These are phyloP conservation scores for Coprinopsis sp. DNA, from an alignment of 768 basidiomycete genomes.

Conservation along the genomic window DNA sequence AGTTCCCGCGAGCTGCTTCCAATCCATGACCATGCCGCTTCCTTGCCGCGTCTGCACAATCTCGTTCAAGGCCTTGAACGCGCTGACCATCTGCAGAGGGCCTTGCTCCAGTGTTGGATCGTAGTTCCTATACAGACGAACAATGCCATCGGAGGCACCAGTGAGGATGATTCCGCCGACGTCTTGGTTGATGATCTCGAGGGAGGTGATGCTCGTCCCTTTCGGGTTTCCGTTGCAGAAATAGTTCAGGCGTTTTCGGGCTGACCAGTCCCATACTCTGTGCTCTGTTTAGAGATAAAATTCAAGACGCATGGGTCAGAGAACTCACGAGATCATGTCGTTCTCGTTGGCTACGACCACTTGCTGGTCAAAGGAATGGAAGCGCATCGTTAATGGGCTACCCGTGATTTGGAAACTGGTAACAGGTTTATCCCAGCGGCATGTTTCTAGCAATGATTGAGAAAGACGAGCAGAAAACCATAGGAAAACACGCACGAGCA, in stretches of 20 bases:
- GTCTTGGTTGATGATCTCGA: conserved; percentile 94
- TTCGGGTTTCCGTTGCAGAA: conserved; percentile 88
- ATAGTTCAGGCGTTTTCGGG: conserved; percentile 66
- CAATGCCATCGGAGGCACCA: conserved; percentile 85
- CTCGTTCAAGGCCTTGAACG: conserved; percentile 86
- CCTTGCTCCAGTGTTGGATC: conserved; percentile 68
- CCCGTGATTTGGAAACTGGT: conserved; percentile 55
- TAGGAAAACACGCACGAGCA: conserved; percentile 48
- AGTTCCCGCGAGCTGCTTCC: conserved; percentile 86
- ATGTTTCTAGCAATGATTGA: conserved; percentile 38
- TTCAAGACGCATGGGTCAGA: background rate
- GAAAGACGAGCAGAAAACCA: background rate
- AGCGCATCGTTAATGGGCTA: conserved; percentile 70
- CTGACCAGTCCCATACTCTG: conserved; percentile 95
- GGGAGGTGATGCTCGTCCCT: conserved; percentile 79
- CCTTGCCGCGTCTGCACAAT: conserved; percentile 71
- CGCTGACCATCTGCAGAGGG: conserved; percentile 86
- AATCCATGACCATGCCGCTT: conserved; percentile 82
- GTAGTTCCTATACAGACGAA: conserved; percentile 91
- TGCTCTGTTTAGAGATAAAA: conserved; percentile 3
- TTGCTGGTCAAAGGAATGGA: conserved; percentile 92
- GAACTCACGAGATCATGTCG: conserved; percentile 75
- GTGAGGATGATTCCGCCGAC: conserved; percentile 86
- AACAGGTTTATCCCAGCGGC: conserved; percentile 71
- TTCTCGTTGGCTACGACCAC: conserved; percentile 80